Conservation (phyloP, 2,329 filamentous ascomycete species). For the Periconia sp. region DNA sequence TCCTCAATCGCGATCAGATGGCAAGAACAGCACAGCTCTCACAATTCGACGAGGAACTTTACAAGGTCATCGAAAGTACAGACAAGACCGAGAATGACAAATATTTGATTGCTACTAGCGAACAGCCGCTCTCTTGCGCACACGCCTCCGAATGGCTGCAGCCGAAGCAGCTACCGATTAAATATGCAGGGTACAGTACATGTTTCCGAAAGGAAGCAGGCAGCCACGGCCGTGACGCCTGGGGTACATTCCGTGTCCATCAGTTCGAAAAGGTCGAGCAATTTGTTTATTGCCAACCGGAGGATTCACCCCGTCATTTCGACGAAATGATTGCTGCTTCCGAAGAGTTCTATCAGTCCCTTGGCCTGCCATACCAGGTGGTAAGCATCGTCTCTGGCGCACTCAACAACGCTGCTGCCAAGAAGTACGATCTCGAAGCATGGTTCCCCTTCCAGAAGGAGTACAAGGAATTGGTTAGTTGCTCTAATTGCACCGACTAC, state of each 20-base stretch:
- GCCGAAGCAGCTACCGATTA: conserved; percentile 84
- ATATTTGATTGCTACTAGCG: conserved; percentile 75
- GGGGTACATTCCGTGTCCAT: conserved; percentile 97
- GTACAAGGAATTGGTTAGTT: conserved; percentile 98
- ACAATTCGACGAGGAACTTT: conserved; percentile 96
- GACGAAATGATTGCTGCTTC: conserved; percentile 90
- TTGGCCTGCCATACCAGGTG: conserved; percentile 88
- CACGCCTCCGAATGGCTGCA: conserved; percentile 95
- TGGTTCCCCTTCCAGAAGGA: conserved; percentile 68
- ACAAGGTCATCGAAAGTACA: conserved; percentile 87
- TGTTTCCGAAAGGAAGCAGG: conserved; percentile 97
- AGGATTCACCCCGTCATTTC: conserved; percentile 86
- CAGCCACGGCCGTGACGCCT: conserved; percentile 88
- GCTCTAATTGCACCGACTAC: conserved; percentile 98
- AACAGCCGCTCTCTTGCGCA: conserved; percentile 92
- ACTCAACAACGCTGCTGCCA: conserved; percentile 67
- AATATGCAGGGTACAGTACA: conserved; percentile 86
- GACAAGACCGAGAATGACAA: conserved; percentile 85
- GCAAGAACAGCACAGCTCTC: conserved; percentile 97
- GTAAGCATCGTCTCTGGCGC: conserved; percentile 96
- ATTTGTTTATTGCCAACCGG: conserved; percentile 70
- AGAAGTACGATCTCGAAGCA: conserved; percentile 95
- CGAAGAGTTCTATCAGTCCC: conserved; percentile 92
- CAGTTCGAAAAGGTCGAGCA: conserved; percentile 78
- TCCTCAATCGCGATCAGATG: conserved; percentile 96